Evolutionary conservation across 257 asterid genomes (phyloP).

Genomic region (Catharanthus roseus): DNA sequence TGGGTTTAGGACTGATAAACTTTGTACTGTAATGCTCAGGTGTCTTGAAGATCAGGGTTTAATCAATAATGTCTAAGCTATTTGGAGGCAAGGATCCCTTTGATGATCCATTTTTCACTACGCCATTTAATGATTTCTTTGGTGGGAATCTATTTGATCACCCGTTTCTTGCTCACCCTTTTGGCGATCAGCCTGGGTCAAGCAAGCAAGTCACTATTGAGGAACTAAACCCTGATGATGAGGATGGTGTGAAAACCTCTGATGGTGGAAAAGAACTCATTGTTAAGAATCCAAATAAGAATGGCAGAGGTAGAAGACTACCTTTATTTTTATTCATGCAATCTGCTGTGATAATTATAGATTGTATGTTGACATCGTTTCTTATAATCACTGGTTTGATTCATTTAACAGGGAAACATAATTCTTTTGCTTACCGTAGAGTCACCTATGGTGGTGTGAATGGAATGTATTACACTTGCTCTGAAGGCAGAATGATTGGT

Average conservation of each 20-base stretch:
- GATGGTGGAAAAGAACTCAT: conserved; percentile 41
- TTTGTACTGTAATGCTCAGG: neutral
- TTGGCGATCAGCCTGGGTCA: conserved; percentile 33
- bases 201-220: conserved; percentile 51
- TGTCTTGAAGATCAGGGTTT: neutral
- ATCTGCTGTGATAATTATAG: neutral
- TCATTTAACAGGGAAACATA: conserved; percentile 36
- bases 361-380: neutral
- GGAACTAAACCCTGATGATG: conserved; percentile 53
- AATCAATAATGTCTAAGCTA: conserved; percentile 51
- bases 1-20: neutral
- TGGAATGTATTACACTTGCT: conserved; percentile 55
- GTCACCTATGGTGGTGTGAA: conserved; percentile 58
- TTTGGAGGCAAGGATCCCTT: conserved; percentile 79
- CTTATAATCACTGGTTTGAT: conserved; percentile 14
- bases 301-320: conserved; percentile 29
- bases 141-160: conserved; percentile 40
- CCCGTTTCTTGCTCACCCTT: conserved; percentile 20
- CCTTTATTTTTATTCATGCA: neutral
- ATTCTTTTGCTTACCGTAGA: conserved; percentile 42
- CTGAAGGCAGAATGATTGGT: conserved; percentile 57
- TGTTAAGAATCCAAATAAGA: conserved; percentile 25
- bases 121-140: conserved; percentile 46
- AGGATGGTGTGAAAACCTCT: conserved; percentile 30
- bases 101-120: conserved; percentile 69